phyloP scores from a whole-genome alignment of 2,329 filamentous ascomycete species.

The Alternaria longipes region DNA sequence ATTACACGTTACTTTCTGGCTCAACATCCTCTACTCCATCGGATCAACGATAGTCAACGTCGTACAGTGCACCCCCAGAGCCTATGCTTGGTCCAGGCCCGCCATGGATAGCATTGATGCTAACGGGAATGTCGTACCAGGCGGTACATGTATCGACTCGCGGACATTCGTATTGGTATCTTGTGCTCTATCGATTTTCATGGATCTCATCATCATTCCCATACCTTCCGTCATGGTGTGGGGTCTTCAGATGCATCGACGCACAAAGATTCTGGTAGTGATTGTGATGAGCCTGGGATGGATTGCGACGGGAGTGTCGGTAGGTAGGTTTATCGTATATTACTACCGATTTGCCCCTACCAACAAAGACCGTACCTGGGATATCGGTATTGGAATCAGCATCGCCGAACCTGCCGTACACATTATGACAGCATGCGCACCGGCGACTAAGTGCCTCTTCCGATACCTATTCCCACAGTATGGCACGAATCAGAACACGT shows the following conservation, averaged over 20 bases:
- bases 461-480: slow-evolving; percentile 47
- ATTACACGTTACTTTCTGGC: slow-evolving; percentile 45
- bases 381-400: slow-evolving; percentile 51
- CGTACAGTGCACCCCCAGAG: slow-evolving; percentile 47
- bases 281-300: slow-evolving; percentile 48
- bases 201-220: slow-evolving; percentile 53
- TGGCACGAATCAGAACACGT: slow-evolving; percentile 25
- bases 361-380: slow-evolving; percentile 43
- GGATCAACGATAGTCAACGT: slow-evolving; percentile 48
- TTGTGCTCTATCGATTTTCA: slow-evolving; percentile 48
- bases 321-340: slow-evolving; percentile 53
- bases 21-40: slow-evolving; percentile 48
- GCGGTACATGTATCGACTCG: slow-evolving; percentile 46
- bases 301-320: slow-evolving; percentile 47
- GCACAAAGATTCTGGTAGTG: slow-evolving; percentile 47
- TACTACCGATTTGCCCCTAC: slow-evolving; percentile 50
- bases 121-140: slow-evolving; percentile 36
- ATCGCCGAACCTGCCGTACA: slow-evolving; percentile 56
- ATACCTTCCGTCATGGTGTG: slow-evolving; percentile 56
- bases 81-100: slow-evolving; percentile 41
- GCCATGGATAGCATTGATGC: slow-evolving; percentile 43
- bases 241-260: slow-evolving; percentile 54
- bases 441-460: slow-evolving; percentile 61
- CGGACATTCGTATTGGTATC: slow-evolving; percentile 46
- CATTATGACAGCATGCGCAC: slow-evolving; percentile 64